phyloP scores from a whole-genome alignment of 176 grass and related monocot genomes.

The Tillandsia fasciculata region DNA sequence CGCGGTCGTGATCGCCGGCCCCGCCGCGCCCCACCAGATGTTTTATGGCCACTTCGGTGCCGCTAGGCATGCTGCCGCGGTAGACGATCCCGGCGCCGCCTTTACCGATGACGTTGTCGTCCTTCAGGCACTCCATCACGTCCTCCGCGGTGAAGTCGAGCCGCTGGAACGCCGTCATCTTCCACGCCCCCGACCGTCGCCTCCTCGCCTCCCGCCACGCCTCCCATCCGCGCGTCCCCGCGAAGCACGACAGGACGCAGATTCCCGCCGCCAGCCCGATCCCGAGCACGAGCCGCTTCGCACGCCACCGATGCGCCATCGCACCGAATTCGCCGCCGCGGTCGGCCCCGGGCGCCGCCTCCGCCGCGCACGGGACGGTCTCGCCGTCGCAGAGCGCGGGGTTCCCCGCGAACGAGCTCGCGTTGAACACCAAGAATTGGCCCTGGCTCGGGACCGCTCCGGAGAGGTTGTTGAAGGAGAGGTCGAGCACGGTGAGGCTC shows the following conservation, averaged over 20 bases:
- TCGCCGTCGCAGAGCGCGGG: slow-evolving; percentile 38
- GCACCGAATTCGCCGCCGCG: neutral
- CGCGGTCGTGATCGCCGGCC: slow-evolving; percentile 44
- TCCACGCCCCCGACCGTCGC: slow-evolving; percentile 43
- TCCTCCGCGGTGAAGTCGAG: slow-evolving; percentile 58
- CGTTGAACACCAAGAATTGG: slow-evolving; percentile 83
- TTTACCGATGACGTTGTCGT: slow-evolving; percentile 90
- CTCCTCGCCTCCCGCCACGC: slow-evolving; percentile 27
- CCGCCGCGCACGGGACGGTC: neutral
- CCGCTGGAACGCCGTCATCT: slow-evolving; percentile 83
- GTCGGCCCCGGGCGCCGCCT: neutral
- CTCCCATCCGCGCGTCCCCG: slow-evolving; percentile 17
- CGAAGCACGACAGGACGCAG: neutral
- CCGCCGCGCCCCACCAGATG: slow-evolving; percentile 40
- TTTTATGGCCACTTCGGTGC: slow-evolving; percentile 70
- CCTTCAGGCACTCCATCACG: slow-evolving; percentile 78
- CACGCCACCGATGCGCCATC: neutral
- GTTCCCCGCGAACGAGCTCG: slow-evolving; percentile 63
- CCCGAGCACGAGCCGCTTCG: slow-evolving; percentile 33
- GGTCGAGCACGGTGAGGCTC: slow-evolving; percentile 73
- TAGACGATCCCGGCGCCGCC: slow-evolving; percentile 91
- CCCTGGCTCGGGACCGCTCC: slow-evolving; percentile 57
- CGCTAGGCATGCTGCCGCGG: slow-evolving; percentile 40
- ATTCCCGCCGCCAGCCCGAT: slow-evolving; percentile 2
- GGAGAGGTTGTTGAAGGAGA: slow-evolving; percentile 66